Evolutionary conservation across 768 basidiomycete species (phyloP), one percentile per base, ranked within the genome.

Genomic region (Trametes meyenii): DNA sequence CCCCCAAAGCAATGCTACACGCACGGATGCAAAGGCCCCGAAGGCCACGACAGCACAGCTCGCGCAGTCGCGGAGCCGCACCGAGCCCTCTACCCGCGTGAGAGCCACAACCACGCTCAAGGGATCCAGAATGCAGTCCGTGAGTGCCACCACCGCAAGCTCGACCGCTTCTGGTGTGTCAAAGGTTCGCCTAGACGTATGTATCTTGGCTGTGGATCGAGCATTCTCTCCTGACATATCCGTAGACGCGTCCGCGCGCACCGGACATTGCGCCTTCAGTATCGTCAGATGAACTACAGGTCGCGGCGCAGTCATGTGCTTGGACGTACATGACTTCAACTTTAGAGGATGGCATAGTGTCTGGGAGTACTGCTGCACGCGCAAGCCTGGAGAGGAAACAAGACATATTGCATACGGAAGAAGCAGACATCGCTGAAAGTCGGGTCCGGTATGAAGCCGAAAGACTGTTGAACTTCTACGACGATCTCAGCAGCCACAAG

Each of bases 281-380:
- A 13, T 50, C 43, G 33, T 11, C 55, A n/a, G 71, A 72, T 48
- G 64, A 79, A 14, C 69, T 83, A 13, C 79, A 83, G 64, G 68
- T 81, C 5, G 82, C 81, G 1, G 82, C 84, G 13, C 83, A 85
- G 58, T 70, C 77, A 17, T 83, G 84, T 61, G 80, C 85, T 61
- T 87, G 85, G 86, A 59, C 80, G 29, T 83, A 81, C 64, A 87
- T 88, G 85, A 77, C 78, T 5, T 80, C 83, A 12, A 81, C 81
- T 1, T 72, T 87, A 35, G 82, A 85, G 16, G 80, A 80, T 2
- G 81, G 78, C 57, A 81, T 85, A 66, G 63, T 19, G 61, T 70
- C 16, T 73, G 81, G 13, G 76, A 81, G 67, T 64, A 8, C 72
- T 48, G 57, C 72, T 17, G 78, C 78, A 5, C 72, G 71, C 56